Conservation (phyloP, 257 asterid species). For the Coffea canephora region DNA sequence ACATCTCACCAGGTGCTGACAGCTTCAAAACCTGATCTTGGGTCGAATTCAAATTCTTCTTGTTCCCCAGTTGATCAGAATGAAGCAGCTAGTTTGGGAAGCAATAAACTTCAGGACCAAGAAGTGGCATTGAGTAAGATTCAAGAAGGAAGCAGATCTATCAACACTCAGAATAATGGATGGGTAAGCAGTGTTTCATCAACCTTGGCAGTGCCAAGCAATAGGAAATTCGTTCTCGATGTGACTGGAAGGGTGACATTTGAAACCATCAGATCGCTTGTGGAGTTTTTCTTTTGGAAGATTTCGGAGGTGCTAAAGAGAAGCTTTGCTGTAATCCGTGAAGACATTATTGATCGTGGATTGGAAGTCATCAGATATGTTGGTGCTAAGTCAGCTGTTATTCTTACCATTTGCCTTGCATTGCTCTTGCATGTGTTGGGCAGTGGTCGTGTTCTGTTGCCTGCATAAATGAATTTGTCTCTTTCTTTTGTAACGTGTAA, state of each 20-base stretch:
- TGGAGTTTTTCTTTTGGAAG: slow-evolving; percentile 64
- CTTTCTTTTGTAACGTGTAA: background rate
- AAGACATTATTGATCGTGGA: slow-evolving; percentile 69
- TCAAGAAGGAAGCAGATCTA: slow-evolving; percentile 25
- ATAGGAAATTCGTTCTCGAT: slow-evolving; percentile 76
- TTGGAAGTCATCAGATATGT: slow-evolving; percentile 67
- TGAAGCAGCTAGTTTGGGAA: slow-evolving; percentile 28
- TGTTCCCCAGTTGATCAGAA: slow-evolving; percentile 32
- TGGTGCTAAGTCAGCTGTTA: slow-evolving; percentile 73
- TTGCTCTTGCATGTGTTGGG: slow-evolving; percentile 62
- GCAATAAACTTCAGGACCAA: slow-evolving; percentile 30
- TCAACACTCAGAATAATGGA: slow-evolving; percentile 45
- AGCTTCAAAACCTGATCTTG: slow-evolving; percentile 46
- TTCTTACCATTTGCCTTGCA: slow-evolving; percentile 72
- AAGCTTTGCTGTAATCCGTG: slow-evolving; percentile 55
- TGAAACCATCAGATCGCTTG: slow-evolving; percentile 71
- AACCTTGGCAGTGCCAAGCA: slow-evolving; percentile 79
- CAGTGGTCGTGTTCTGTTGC: slow-evolving; percentile 50
- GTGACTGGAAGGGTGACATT: slow-evolving; percentile 92
- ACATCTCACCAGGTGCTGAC: slow-evolving; percentile 86
- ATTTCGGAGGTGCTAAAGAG: slow-evolving; percentile 54
- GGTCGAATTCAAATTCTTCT: slow-evolving; percentile 24
- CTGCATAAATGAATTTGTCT: slow-evolving; percentile 41
- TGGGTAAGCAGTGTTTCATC: slow-evolving; percentile 81
- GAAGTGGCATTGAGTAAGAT: slow-evolving; percentile 27